A percentile compares a stretch with the other conserved stretches of the same genome.
Evolutionary conservation across 768 basidiomycete species (phyloP).

Genomic region (Roridomyces roridus): DNA sequence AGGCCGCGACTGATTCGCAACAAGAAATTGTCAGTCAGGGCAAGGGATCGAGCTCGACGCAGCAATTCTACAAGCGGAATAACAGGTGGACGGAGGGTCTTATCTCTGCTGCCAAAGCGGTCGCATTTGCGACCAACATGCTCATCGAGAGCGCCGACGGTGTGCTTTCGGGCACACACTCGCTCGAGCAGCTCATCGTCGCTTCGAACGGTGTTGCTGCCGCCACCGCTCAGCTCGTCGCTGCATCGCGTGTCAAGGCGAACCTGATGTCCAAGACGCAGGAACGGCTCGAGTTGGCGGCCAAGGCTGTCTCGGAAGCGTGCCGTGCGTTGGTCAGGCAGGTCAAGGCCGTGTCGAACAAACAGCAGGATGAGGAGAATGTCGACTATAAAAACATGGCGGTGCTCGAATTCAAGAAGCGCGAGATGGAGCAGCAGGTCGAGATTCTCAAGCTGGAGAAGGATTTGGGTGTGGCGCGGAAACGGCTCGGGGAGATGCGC

Average conservation of each 20-base stretch:
- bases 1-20: conserved; percentile 97
- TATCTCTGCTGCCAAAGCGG: conserved; percentile 96
- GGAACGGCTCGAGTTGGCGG: conserved; percentile 92
- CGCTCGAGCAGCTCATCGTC: conserved; percentile 97
- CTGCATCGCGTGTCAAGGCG: conserved; percentile 97
- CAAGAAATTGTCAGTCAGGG: conserved; percentile 98
- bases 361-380: conserved; percentile 81
- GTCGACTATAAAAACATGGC: conserved; percentile 93
- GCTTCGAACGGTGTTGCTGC: conserved; percentile 99
- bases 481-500: conserved; percentile 83
- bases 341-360: conserved; percentile 93
- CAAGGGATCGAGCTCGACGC: conserved; percentile 87
- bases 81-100: conserved; percentile 99
- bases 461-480: conserved; percentile 87
- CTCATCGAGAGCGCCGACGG: conserved; percentile 98
- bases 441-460: conserved; percentile 96
- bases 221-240: conserved; percentile 97
- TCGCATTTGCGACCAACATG: conserved; percentile 94
- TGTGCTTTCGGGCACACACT: conserved; percentile 94
- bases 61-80: conserved; percentile 99
- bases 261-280: conserved; percentile 99
- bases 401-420: conserved; percentile 92
- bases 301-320: conserved; percentile 97
- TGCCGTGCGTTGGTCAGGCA: conserved; percentile 96
- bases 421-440: conserved; percentile 99